Percentiles rank a stretch among this genome's conserved stretches.
phyloP scores from a whole-genome alignment of 768 basidiomycete genomes.

The Mycena galericulata region DNA sequence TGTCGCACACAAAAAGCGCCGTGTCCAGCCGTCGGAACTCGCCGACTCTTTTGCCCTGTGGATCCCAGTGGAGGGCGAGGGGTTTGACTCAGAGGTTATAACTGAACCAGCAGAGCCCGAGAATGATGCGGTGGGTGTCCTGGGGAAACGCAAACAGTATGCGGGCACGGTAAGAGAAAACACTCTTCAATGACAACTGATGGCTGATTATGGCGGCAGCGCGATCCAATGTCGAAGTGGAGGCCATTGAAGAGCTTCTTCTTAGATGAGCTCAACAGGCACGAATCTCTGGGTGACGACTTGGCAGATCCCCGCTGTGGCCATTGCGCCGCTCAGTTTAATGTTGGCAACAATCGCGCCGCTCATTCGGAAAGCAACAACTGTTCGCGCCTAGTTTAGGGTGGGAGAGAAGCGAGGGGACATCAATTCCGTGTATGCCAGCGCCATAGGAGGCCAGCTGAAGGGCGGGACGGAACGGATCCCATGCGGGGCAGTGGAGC shows the following conservation, averaged over 20 bases:
- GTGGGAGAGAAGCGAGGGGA: no score
- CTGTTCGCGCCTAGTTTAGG: no score
- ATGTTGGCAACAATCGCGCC: background rate
- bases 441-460: no score
- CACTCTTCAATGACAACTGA: no score
- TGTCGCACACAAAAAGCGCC: background rate
- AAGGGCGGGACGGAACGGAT: no score
- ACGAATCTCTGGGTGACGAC: constrained; percentile 14
- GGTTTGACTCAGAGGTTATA: background rate
- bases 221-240: constrained; percentile 23
- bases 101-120: no score
- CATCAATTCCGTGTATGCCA: no score
- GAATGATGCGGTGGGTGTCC: no score
- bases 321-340: background rate
- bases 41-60: background rate
- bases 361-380: no score
- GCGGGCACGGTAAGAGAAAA: no score
- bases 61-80: background rate
- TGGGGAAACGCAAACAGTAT: no score
- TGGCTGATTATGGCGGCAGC: background rate
- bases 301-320: background rate
- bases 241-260: constrained; percentile 1
- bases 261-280: constrained; percentile 14
- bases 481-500: no score
- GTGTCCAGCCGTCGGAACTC: background rate